Evolutionary conservation across 2,329 filamentous ascomycete genomes (phyloP).

Genomic region (Teratosphaeria viscida): DNA sequence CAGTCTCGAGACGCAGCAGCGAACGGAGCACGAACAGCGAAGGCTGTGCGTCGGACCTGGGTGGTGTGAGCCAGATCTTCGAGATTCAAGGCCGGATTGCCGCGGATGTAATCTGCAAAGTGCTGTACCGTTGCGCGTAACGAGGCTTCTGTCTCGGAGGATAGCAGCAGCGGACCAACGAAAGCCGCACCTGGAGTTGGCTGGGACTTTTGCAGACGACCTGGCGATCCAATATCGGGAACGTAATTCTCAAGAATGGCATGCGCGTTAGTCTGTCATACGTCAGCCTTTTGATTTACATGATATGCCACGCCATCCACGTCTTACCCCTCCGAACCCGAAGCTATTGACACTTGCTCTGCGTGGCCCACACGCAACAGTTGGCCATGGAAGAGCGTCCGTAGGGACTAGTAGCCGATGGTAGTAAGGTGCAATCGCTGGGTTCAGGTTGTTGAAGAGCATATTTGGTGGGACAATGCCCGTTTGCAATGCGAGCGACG

Average conservation of each 20-base stretch:
- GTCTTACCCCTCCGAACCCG: slow-evolving; percentile 1
- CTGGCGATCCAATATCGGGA: too few relatives aligned
- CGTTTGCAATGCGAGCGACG: slow-evolving; percentile 55
- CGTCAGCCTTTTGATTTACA: not conserved
- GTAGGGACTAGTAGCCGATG: slow-evolving; percentile 51
- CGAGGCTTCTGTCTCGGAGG: not conserved
- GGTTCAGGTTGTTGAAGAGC: slow-evolving; percentile 57
- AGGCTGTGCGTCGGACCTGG: too few relatives aligned
- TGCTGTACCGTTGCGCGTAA: not conserved
- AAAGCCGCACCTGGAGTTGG: not conserved
- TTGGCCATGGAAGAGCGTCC: slow-evolving; percentile 34
- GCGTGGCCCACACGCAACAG: slow-evolving; percentile 11
- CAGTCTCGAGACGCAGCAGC: too few relatives aligned
- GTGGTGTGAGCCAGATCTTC: slow-evolving; percentile 28
- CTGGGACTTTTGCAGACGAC: too few relatives aligned
- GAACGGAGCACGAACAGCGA: too few relatives aligned
- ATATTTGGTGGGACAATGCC: slow-evolving; percentile 54
- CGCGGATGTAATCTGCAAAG: slow-evolving; percentile 13
- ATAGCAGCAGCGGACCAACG: not conserved
- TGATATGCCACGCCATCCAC: too few relatives aligned
- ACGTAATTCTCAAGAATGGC: not conserved
- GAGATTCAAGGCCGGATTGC: slow-evolving; percentile 47
- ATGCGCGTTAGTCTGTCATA: not conserved
- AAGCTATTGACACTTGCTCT: slow-evolving; percentile 27
- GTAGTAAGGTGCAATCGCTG: slow-evolving; percentile 47